A percentile compares a stretch with the other conserved stretches of the same genome.
phyloP scores from a whole-genome alignment of 345 rosid species.

The Citrus maxima region DNA sequence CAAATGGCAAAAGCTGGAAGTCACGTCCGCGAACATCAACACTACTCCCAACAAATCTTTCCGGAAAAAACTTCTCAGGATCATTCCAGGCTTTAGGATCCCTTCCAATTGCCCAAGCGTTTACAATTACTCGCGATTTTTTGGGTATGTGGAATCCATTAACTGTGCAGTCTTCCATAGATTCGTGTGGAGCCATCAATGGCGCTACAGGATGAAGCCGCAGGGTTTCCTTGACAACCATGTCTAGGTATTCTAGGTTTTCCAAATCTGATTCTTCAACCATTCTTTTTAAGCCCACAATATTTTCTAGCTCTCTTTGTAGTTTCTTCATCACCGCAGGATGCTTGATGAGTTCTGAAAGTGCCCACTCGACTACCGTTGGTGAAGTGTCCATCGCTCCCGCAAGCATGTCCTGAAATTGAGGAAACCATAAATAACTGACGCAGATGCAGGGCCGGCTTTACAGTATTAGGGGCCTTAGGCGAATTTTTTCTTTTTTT shows the following conservation, averaged over 20 bases:
- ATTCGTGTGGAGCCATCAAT: conserved; percentile 28
- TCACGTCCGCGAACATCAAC: conserved; percentile 34
- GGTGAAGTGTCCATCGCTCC: conserved; percentile 33
- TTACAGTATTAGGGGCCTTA: too few relatives aligned
- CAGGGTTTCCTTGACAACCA: conserved; percentile 46
- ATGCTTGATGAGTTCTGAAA: conserved; percentile 33
- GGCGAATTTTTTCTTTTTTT: too few relatives aligned
- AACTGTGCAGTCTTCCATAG: conserved; percentile 29
- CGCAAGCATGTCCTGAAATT: too few relatives aligned
- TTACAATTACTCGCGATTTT: conserved; percentile 30
- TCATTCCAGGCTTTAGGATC: conserved; percentile 34
- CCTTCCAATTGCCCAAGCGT: conserved; percentile 41
- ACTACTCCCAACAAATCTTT: conserved; percentile 31
- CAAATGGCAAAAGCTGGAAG: conserved; percentile 49
- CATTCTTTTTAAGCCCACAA: conserved; percentile 35
- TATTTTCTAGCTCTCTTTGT: conserved; percentile 33
- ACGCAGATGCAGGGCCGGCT: too few relatives aligned
- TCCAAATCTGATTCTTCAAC: conserved; percentile 47
- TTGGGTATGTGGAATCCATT: conserved; percentile 33
- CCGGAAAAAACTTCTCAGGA: conserved; percentile 35
- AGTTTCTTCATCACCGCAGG: conserved; percentile 33
- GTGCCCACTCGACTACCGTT: conserved; percentile 30
- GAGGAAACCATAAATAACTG: too few relatives aligned
- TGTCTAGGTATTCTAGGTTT: conserved; percentile 28
- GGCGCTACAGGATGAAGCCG: conserved; percentile 48